Percentiles rank a stretch among this genome's conserved stretches.
These are phyloP conservation scores for Limnomonas spitsbergensis DNA, from an alignment of 139 green algal genomes.

Conservation along the genomic window DNA sequence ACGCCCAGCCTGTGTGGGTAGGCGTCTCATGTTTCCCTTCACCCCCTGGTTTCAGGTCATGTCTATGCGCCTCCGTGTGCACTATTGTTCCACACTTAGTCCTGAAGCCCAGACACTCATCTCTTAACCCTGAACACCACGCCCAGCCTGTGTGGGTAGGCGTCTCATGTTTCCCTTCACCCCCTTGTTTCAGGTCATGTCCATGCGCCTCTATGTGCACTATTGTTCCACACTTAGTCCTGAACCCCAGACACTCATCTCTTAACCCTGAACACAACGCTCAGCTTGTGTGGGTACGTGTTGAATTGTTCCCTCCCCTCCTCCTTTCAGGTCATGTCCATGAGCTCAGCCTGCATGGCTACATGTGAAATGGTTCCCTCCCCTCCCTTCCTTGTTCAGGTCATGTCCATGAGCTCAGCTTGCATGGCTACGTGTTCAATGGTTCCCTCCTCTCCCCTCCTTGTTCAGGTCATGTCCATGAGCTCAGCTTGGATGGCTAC, in stretches of 20 bases:
- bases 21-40: too few species aligned
- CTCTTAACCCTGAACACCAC: neutral
- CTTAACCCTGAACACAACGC: neutral
- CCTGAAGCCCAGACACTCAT: too few species aligned
- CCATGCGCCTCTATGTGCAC: slow-evolving; percentile 36
- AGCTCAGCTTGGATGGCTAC: too few species aligned
- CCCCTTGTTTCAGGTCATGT: slow-evolving; percentile 34
- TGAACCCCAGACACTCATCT: too few species aligned
- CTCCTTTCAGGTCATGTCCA: slow-evolving; percentile 35
- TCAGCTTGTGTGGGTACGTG: neutral
- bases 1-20: neutral
- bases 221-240: neutral
- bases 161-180: neutral
- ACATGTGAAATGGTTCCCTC: too few species aligned
- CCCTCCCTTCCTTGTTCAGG: too few species aligned
- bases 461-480: too few species aligned
- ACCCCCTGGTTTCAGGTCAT: too few species aligned
- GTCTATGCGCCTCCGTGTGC: neutral
- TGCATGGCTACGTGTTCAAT: too few species aligned
- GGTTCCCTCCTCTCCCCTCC: too few species aligned
- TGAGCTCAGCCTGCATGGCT: too few species aligned
- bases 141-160: neutral
- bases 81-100: neutral
- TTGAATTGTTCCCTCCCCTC: neutral
- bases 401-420: too few species aligned